These are phyloP conservation scores for Petasospora rhodanensis DNA, from an alignment of 1,139 yeast genomes.

Conservation along the genomic window DNA sequence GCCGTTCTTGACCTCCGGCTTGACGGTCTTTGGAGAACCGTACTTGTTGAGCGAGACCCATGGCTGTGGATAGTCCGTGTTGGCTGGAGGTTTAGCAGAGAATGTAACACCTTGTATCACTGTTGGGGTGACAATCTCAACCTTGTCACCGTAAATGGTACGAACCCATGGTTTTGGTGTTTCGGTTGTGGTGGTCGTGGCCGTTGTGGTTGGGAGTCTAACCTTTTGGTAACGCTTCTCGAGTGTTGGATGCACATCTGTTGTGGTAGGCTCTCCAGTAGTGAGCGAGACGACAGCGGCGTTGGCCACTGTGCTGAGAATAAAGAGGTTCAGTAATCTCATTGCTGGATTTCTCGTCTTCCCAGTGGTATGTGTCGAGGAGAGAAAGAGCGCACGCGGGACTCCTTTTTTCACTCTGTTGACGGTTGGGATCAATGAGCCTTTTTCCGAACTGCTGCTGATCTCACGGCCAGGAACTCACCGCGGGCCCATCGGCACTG, in stretches of 20 bases:
- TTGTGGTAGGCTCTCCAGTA: conserved; percentile 30
- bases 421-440: too few species aligned
- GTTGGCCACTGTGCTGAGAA: too few species aligned
- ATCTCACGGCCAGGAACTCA: too few species aligned
- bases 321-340: too few species aligned
- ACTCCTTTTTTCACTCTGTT: too few species aligned
- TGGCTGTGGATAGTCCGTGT: conserved; percentile 64
- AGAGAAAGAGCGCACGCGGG: too few species aligned
- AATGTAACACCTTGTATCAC: conserved; percentile 80
- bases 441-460: too few species aligned
- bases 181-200: conserved; percentile 30
- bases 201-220: conserved; percentile 22
- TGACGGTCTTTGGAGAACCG: conserved; percentile 77
- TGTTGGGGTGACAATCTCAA: conserved; percentile 73
- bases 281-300: too few species aligned
- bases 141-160: conserved; percentile 52
- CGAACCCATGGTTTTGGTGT: conserved; percentile 67
- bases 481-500: too few species aligned
- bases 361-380: too few species aligned
- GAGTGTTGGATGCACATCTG: conserved; percentile 13
- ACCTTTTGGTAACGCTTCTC: conserved; percentile 23
- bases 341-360: too few species aligned
- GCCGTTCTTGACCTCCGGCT: conserved; percentile 71
- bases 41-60: conserved; percentile 77
- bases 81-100: conserved; percentile 61